Evolutionary conservation across 2,329 filamentous ascomycete species (phyloP).

Genomic region (Atkinsonella hypoxylon): DNA sequence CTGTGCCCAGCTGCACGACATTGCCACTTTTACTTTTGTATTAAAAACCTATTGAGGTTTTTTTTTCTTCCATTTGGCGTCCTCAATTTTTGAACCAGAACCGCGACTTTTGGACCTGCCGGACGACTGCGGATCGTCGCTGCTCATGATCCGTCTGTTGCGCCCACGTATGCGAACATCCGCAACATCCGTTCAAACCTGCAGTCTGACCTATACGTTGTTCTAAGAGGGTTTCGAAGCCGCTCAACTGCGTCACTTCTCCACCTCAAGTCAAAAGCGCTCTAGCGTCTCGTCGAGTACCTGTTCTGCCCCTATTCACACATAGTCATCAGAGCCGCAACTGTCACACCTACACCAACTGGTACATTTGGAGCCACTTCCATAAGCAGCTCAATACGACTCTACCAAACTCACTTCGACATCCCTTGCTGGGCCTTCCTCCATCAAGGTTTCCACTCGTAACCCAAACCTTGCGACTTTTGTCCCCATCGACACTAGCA

Average conservation of each 20-base stretch:
- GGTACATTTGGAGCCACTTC: neutral
- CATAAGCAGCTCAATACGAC: neutral
- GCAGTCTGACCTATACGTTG: neutral
- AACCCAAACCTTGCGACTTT: neutral
- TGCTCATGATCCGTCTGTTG: neutral
- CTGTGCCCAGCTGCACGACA: neutral
- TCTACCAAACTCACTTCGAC: neutral
- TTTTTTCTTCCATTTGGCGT: neutral
- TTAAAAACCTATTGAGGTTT: neutral
- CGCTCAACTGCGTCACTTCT: neutral
- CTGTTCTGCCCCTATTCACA: neutral
- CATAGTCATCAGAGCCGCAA: neutral
- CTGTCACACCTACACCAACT: neutral
- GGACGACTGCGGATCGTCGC: neutral
- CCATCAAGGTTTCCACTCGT: slow-evolving; percentile 6
- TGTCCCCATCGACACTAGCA: slow-evolving; percentile 13
- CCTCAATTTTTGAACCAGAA: neutral
- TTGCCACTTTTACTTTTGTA: neutral
- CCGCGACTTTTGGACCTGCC: neutral
- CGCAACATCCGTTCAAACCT: neutral
- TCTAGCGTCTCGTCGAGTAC: neutral
- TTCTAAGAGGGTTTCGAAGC: neutral
- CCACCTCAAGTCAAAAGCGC: neutral
- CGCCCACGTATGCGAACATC: neutral
- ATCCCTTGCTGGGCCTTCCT: neutral